A percentile compares a stretch with the other conserved stretches of the same genome.
Evolutionary conservation across 176 grass and related monocot species (phyloP).

Genomic region (Triticum timopheevii): DNA sequence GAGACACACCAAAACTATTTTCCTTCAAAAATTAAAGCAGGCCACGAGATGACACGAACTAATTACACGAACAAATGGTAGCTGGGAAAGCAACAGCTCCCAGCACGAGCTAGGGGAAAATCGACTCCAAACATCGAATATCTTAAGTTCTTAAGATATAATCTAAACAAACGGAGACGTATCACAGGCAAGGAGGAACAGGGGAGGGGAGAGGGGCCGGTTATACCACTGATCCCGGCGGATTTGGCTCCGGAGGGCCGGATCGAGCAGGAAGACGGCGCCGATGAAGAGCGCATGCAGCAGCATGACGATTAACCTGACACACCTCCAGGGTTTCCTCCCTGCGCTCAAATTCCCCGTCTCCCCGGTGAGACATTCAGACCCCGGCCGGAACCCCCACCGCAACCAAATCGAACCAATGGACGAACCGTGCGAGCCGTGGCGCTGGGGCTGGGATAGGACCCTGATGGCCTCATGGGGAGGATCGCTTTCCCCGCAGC

Average conservation of each 20-base stretch:
- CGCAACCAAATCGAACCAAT: not conserved
- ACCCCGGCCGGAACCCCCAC: not conserved
- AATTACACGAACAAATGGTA: not conserved
- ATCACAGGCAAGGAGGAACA: not conserved
- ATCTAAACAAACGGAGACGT: not conserved
- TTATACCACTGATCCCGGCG: not conserved
- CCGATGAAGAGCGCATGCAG: conserved; percentile 16
- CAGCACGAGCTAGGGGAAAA: not conserved
- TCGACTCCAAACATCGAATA: not conserved
- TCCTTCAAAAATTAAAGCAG: not conserved
- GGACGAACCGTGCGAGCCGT: not conserved
- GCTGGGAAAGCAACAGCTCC: not conserved
- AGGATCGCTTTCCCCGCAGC: not conserved
- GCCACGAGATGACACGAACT: not conserved
- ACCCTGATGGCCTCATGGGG: not conserved
- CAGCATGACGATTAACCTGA: not conserved
- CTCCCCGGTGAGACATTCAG: not conserved
- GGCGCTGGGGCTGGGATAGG: not conserved
- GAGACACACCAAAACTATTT: not conserved
- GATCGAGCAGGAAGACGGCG: conserved; percentile 13
- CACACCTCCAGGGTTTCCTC: conserved; percentile 10
- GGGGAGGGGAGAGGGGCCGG: not conserved
- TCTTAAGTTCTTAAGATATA: not conserved
- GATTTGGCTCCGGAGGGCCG: conserved; percentile 5
- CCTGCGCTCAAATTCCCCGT: not conserved